Evolutionary conservation across 2,329 filamentous ascomycete species (phyloP), one percentile per base, ranked within the genome.

Genomic region (Colletotrichum sublineola): DNA sequence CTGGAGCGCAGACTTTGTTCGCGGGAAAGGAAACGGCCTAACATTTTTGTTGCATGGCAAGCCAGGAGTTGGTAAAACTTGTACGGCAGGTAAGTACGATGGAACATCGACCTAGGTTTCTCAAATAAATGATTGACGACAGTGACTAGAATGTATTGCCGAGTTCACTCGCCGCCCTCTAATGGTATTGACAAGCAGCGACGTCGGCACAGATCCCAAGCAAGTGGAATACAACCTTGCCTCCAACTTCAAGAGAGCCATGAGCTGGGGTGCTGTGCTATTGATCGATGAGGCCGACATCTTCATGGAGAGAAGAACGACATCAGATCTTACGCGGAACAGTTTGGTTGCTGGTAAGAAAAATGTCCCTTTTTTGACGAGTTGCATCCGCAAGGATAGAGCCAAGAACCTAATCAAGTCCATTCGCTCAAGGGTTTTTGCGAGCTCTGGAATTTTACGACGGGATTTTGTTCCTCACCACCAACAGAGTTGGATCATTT

Each of bases 101-200:
- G 9, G 2, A 18, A 18, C 18, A 5, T 1, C 40, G 6, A 36
- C 7, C 2, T 12, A 11, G 2, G 24, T 20, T 38, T 24, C 12
- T 4, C 76, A 72, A 11, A 1, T 7, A 31, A 6, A 18, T 5
- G 14, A 8, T 3, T 46, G 3, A 33, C 42, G n/a, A 20, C 8
- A 75, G 40, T 44, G 50, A 14, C 11, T 52, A 81, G 80, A 82
- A 64, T 82, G 78, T 36, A 82, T 82, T 14, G 79, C 81, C 0
- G 77, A 77, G 12, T 78, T 77, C 33, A 79, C 79, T n/a, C 71
- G 70, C 11, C 70, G 77, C 0, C 81, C 80, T 0, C 68, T 82
- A 7, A 79, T 82, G 75, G 63, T 76, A 1, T 60, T 82, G 14
- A 80, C 77, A 1, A 73, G 58, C 20, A 79, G 77, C 64, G 77